Conservation (phyloP, 139 green algal genomes). For the Chlorella sp. region DNA sequence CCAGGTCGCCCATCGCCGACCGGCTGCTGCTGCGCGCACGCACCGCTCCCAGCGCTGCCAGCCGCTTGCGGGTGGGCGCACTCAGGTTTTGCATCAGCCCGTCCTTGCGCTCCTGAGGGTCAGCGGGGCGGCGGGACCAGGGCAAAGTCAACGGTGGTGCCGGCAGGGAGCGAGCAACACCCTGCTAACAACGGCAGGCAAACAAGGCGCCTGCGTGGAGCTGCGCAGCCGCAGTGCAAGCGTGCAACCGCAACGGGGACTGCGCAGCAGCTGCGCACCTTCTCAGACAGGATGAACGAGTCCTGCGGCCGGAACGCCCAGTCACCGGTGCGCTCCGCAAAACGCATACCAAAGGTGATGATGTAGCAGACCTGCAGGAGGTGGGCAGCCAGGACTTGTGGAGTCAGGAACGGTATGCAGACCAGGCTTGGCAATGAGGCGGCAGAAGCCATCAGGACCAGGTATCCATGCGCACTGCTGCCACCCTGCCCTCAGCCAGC, state of each 20-base stretch:
- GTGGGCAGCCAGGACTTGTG: no score
- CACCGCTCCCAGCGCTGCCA: constrained; percentile 22
- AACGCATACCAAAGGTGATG: constrained; percentile 54
- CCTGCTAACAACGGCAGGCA: not conserved
- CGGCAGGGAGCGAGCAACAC: not conserved
- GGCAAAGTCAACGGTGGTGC: not conserved
- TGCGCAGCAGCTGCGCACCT: constrained; percentile 20
- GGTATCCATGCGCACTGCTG: no score
- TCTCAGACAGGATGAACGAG: constrained; percentile 58
- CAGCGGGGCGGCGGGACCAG: not conserved
- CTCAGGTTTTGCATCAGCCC: constrained; percentile 24
- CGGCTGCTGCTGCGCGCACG: constrained; percentile 12
- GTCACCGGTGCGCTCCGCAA: constrained; percentile 46
- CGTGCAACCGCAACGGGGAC: no score
- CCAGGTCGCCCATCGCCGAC: not conserved
- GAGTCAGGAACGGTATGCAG: no score
- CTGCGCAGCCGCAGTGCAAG: no score
- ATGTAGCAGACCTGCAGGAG: constrained; percentile 33
- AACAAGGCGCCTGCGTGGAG: no score
- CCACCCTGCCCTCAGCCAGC: no score
- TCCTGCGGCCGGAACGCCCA: constrained; percentile 62
- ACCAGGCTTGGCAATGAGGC: no score
- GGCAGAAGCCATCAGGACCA: no score
- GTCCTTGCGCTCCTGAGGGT: constrained; percentile 35
- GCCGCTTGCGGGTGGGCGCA: constrained; percentile 23